Base-by-base conservation (phyloP, 768 basidiomycete genomes). In the Leccinum subtestaceum region DNA sequence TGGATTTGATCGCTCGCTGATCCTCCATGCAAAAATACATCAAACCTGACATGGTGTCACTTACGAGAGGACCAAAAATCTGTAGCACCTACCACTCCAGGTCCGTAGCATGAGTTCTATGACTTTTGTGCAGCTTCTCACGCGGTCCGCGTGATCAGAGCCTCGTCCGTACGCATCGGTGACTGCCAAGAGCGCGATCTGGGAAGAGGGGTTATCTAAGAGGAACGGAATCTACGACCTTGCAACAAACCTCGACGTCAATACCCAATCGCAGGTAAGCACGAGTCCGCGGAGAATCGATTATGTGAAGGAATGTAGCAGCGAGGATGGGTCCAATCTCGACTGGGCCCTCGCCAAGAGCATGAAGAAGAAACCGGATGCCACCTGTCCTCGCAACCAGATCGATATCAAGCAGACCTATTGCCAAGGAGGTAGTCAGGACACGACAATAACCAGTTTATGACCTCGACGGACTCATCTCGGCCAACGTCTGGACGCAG, bases 21-120 rank as follows among this genome's bases (percentile, higher is more conserved):
- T 92, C 85, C 68, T 95, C 84, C 83, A 95, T 86, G 72, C 93
- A 96, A 65, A 96, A 87, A 71, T 96, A 98, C 83, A 98, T 87
- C 25, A 98, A 70, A 11, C 96, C 96, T 82, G 80, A 50, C 21
- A 50, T 19, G 56, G 9, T n/a, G 53, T 67, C 46, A 61, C 45
- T n/a, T 25, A 25, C n/a, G 56, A 50, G 45, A 51, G n/a, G 32
- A 59, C 29, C 15, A 9, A 56, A 40, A 10, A 40, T 12, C 32
- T 13, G 12, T 15, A 17, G 29, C 25, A 76, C 88, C 56, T 67
- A 96, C 95, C 96, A 66, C 93, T 89, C 95, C 95, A 99, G 12
- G 91, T 93, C 53, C 89, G 84, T 53, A 99, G 71, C 84, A 97
- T 89, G 46, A 88, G 78, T 55, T 88, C 85, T 36, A 96, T 85